Percentiles rank a stretch among this genome's conserved stretches.
Evolutionary conservation across 2,329 filamentous ascomycete species (phyloP).

Genomic region (Dactylellina leptospora): DNA sequence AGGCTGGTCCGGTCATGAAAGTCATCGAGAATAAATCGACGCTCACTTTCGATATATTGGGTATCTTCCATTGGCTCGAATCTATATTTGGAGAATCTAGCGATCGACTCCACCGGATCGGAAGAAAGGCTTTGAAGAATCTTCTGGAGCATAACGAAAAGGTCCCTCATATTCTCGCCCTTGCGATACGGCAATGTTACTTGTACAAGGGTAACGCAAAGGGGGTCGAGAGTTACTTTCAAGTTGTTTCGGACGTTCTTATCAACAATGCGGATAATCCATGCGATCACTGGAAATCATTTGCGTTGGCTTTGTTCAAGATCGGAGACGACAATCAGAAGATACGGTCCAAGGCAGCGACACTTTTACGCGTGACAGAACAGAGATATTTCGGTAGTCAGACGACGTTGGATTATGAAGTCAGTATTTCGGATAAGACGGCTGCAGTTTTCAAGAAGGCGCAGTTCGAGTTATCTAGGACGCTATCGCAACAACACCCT

Average conservation of each 20-base stretch:
- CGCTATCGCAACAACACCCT: conserved; percentile 85
- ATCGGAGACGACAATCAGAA: conserved; percentile 90
- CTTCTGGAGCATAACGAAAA: conserved; percentile 90
- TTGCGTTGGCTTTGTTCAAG: conserved; percentile 88
- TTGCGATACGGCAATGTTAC: conserved; percentile 92
- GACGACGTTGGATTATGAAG: conserved; percentile 95
- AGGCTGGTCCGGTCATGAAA: conserved; percentile 57
- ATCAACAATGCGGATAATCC: conserved; percentile 83
- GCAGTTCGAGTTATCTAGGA: conserved; percentile 94
- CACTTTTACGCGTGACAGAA: conserved; percentile 81
- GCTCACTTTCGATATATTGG: conserved; percentile 87
- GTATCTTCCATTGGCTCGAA: conserved; percentile 95
- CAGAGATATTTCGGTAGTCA: conserved; percentile 83
- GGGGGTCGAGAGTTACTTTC: conserved; percentile 92
- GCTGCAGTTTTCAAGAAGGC: conserved; percentile 97
- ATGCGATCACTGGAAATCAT: conserved; percentile 86
- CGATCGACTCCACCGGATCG: conserved; percentile 90
- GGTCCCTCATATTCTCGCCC: conserved; percentile 82
- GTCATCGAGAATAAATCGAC: conserved; percentile 82
- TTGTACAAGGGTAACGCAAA: conserved; percentile 69
- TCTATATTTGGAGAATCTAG: conserved; percentile 91
- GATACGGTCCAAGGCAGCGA: conserved; percentile 86
- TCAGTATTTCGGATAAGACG: conserved; percentile 97
- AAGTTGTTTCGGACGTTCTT: conserved; percentile 87
- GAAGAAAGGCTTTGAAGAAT: conserved; percentile 85